Evolutionary conservation across 2,329 filamentous ascomycete genomes (phyloP).

Genomic region (Exophiala sp.): DNA sequence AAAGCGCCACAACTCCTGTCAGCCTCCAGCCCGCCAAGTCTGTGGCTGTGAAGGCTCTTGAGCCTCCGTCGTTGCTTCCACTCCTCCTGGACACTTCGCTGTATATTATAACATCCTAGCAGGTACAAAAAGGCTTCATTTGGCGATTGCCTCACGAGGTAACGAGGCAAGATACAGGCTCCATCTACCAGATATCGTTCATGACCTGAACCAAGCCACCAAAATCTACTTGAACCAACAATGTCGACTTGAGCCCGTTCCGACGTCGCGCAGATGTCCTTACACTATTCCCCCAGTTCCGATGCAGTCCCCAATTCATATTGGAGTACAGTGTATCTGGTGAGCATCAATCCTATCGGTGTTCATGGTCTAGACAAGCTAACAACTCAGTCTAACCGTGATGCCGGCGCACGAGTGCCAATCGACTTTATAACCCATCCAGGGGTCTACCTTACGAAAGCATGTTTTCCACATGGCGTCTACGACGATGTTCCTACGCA

Average conservation of each 20-base stretch:
- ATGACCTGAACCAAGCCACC: no score
- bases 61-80: background rate
- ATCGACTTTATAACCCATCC: slow-evolving; percentile 61
- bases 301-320: slow-evolving; percentile 37
- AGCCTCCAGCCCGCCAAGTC: slow-evolving; percentile 1
- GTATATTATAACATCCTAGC: no score
- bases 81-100: background rate
- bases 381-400: slow-evolving; percentile 56
- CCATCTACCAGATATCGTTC: no score
- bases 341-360: slow-evolving; percentile 24
- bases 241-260: background rate
- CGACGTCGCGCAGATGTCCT: slow-evolving; percentile 36
- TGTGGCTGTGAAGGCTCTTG: background rate
- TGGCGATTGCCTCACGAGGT: no score
- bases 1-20: background rate
- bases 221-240: no score
- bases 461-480: slow-evolving; percentile 55
- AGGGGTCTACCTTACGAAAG: slow-evolving; percentile 54
- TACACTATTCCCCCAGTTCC: slow-evolving; percentile 38
- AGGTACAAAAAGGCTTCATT: no score
- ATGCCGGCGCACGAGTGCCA: slow-evolving; percentile 57
- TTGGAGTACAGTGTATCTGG: slow-evolving; percentile 40
- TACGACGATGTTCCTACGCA: slow-evolving; percentile 52
- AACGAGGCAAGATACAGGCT: no score
- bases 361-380: background rate